Evolutionary conservation across 2,329 filamentous ascomycete genomes (phyloP), one percentile per base, ranked within the genome.

Genomic region (Amauroascus verrucosus): DNA sequence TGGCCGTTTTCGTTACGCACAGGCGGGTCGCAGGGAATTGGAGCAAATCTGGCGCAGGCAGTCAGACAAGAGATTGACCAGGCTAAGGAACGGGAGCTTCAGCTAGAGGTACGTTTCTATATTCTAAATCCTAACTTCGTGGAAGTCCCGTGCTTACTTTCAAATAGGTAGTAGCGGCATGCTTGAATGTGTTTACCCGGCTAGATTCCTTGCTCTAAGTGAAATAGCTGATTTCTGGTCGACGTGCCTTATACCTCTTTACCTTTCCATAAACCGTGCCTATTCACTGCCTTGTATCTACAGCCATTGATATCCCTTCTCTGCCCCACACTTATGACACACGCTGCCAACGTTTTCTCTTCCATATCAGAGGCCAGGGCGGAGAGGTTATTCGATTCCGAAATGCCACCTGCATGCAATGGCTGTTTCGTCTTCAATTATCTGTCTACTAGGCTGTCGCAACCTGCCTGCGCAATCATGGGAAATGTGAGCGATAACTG

Each of bases 161-260:
- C 55, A 18, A 43, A 54, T 56, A 84, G 80, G 83, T 87, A 65
- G 88, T 98, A 51, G 90, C 93, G 50, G 93, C 93, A 61, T 97
- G 93, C 71, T 75, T 98, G 70, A 95, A 86, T 74, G 93, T 98
- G 65, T 98, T 98, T 71, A 98, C 93, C 59, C 83, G 91, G 67
- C 85, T 98, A 64, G 93, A 98, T 75, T 97, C 93, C 49, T 78
- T 98, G 57, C 83, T 98, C 69, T 98, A 59, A 72, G 63, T 54
- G 54, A 48, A 43, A 50, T 5, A 41, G 33, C 24, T n/a, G 5
- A 5, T n/a, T 20, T 26, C 40, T 14, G 11, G 3, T 14, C 33
- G n/a, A n/a, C n/a, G 20, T 18, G 47, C 47, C 35, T 26, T 18
- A 49, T 49, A 49, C 47, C 47, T 49, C 20, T 53, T 41, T 52